Conservation (phyloP, 2,329 filamentous ascomycete species). For the Aspergillus japonicus region DNA sequence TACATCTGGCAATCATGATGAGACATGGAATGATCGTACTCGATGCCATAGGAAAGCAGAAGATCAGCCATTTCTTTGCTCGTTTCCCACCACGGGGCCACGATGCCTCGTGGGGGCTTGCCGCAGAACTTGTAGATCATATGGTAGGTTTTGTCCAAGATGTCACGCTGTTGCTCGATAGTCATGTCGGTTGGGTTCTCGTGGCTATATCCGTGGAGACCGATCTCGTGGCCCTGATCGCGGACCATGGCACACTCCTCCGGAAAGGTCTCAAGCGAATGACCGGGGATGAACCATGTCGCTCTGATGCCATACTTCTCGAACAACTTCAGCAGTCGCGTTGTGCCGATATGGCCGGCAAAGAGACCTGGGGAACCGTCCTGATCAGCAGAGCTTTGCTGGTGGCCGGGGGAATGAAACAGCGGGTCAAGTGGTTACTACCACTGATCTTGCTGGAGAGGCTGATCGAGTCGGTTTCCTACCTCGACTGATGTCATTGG, state of each 20-base stretch:
- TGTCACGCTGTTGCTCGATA: conserved; percentile 70
- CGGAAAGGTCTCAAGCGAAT: conserved; percentile 65
- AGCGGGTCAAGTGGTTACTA: not conserved
- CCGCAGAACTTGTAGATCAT: conserved; percentile 72
- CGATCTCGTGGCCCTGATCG: conserved; percentile 65
- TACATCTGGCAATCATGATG: conserved; percentile 49
- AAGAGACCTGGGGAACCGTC: conserved; percentile 54
- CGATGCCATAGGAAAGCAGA: conserved; percentile 44
- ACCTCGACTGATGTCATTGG: conserved; percentile 71
- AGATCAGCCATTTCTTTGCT: conserved; percentile 62
- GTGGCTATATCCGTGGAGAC: conserved; percentile 71
- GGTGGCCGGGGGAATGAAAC: not conserved
- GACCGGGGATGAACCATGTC: conserved; percentile 65
- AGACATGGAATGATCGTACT: conserved; percentile 47
- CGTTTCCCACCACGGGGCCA: conserved; percentile 75
- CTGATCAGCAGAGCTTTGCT: not conserved
- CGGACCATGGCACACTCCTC: conserved; percentile 62
- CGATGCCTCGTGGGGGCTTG: conserved; percentile 70
- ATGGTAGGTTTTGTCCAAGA: conserved; percentile 73
- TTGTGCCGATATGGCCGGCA: conserved; percentile 65
- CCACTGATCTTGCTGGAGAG: too few species aligned
- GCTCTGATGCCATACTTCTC: conserved; percentile 71
- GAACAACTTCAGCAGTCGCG: conserved; percentile 68
- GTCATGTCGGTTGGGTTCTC: conserved; percentile 73
- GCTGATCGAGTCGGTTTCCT: not conserved